Evolutionary conservation across 306 rosid species (phyloP), one percentile per base, ranked within the genome.

Genomic region (Vachellia collinsii): DNA sequence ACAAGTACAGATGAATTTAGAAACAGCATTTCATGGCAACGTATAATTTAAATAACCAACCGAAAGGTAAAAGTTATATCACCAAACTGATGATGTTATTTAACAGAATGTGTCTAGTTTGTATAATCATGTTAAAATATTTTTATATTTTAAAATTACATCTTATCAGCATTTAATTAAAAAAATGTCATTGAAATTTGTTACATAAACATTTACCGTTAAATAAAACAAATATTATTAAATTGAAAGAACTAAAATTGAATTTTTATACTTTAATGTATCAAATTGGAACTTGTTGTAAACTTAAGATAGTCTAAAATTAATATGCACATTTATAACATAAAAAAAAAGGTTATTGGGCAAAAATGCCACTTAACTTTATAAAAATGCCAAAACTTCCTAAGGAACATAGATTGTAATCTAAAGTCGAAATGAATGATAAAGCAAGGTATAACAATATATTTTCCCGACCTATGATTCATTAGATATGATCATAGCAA

Each of bases 41-140:
- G 70, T 47, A 7, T 29, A 29, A 58, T 14, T 65, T 20, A 54
- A 78, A 54, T 29, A 66, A 65, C 23, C 82, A 72, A 42, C 8
- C 4, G 61, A 61, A 69, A 78, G 6, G n/a, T 71, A 65, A 47
- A 61, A 75, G 41, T 74, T 82, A 74, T 59, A 74, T 62, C 56
- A 62, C 54, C 42, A 17, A 44, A 58, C 38, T 72, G 47, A 39
- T 79, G 70, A 76, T 29, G 8, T 68, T 41, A n/a, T 68, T 47
- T 19, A 10, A 71, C 37, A 29, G 34, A 0, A 29, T 29, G 34
- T 29, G 34, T 2, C 34, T 29, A 29, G 34, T 2, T 29, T 0
- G 34, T 29, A 29, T 29, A 29, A 29, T 29, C 17, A 75, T 53
- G 50, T 37, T 48, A 19, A 36, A 63, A 62, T 16, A 39, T 5